Conservation (phyloP, 2,329 filamentous ascomycete species). For the Ceratocystis colombiana region DNA sequence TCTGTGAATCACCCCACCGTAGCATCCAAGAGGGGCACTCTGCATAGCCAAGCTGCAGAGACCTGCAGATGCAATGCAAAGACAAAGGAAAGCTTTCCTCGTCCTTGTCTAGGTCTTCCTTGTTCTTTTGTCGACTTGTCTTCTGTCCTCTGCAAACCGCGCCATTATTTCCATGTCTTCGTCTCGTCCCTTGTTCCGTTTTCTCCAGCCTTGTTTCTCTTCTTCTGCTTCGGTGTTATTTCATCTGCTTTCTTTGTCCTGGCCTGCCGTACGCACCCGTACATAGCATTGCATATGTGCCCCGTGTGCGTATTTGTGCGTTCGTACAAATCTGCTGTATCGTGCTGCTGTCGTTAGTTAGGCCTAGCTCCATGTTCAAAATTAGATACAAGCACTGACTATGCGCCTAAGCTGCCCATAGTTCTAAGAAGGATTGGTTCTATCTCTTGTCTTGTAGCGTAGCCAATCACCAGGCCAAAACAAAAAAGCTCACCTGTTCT, state of each 20-base stretch:
- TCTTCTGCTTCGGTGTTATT: background rate
- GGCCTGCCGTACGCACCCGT: background rate
- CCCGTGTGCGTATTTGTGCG: background rate
- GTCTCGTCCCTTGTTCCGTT: background rate
- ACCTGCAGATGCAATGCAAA: slow-evolving; percentile 17
- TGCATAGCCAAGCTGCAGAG: slow-evolving; percentile 15
- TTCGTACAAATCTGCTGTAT: background rate
- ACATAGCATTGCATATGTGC: background rate
- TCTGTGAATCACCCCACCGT: slow-evolving; percentile 22
- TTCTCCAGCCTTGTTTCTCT: background rate
- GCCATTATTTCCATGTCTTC: background rate
- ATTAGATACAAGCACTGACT: slow-evolving; percentile 12
- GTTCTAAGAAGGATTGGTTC: slow-evolving; percentile 7
- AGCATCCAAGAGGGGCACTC: slow-evolving; percentile 21
- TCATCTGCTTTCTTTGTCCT: background rate
- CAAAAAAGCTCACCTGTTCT: slow-evolving; percentile 10
- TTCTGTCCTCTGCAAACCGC: background rate
- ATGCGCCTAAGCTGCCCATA: slow-evolving; percentile 10
- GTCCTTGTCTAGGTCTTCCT: background rate
- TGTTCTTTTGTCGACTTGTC: background rate
- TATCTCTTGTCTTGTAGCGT: slow-evolving; percentile 1
- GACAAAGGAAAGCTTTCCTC: background rate
- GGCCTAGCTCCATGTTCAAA: slow-evolving; percentile 6
- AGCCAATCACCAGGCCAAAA: background rate
- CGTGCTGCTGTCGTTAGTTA: background rate